These are phyloP conservation scores for barley (Hordeum vulgare) DNA, from an alignment of 176 grass and related monocot genomes.

Conservation along the genomic window MorexV3_pseudomolecules_assembly NC_058519.1:586868297-586868796, in stretches of 20 bases:
- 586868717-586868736: not conserved
- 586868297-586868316: not conserved
- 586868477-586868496: constrained; percentile 10
- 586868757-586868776: not conserved
- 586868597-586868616: not conserved
- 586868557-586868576: constrained; percentile 60
- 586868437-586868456: constrained; percentile 88
- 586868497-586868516: constrained; percentile 52
- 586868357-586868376: constrained; percentile 83
- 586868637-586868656: not conserved
- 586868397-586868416: constrained; percentile 76
- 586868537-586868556: constrained; percentile 73
- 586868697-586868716: not conserved
- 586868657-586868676: not conserved
- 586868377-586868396: constrained; percentile 67
- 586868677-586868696: not conserved
- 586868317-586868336: constrained; percentile 33
- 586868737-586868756: not conserved
- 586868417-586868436: constrained; percentile 66
- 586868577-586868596: not conserved
- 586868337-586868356: constrained; percentile 88
- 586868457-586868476: constrained; percentile 39
- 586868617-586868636: not conserved
- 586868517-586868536: constrained; percentile 82
- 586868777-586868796: constrained; percentile 23